These are phyloP conservation scores for Phytophthora sansomeana DNA, from an alignment of 352 stramenopile genomes.

Conservation along the genomic window DNA sequence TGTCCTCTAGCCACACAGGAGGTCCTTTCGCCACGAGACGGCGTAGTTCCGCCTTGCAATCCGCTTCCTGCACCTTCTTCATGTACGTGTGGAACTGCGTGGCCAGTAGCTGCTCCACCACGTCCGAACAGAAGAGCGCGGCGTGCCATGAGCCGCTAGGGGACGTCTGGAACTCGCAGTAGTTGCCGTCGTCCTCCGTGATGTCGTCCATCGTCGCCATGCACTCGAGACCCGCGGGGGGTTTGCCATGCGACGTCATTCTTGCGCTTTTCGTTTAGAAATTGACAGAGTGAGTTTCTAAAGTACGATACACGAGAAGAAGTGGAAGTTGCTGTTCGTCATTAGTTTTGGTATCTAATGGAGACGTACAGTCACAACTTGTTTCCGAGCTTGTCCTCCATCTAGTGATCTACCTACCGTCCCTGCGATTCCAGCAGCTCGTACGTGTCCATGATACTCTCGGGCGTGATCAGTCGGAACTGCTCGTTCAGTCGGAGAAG, in stretches of 20 bases:
- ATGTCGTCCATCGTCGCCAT: slow-evolving; percentile 97
- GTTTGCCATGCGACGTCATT: slow-evolving; percentile 75
- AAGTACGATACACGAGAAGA: no score
- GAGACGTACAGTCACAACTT: not conserved
- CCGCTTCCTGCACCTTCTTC: slow-evolving; percentile 92
- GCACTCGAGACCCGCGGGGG: slow-evolving; percentile 90
- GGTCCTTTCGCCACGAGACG: slow-evolving; percentile 92
- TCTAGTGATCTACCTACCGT: slow-evolving; percentile 8
- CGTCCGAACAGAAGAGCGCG: slow-evolving; percentile 73
- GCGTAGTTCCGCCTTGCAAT: slow-evolving; percentile 95
- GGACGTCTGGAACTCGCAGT: slow-evolving; percentile 93
- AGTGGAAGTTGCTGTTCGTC: no score
- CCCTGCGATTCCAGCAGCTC: slow-evolving; percentile 51
- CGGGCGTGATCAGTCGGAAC: slow-evolving; percentile 92
- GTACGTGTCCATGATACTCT: slow-evolving; percentile 92
- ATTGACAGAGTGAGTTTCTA: no score
- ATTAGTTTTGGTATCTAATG: not conserved
- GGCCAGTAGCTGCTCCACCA: slow-evolving; percentile 85
- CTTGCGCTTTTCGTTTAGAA: no score
- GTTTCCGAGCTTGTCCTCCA: not conserved
- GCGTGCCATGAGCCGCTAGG: slow-evolving; percentile 92
- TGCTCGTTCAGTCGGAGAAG: slow-evolving; percentile 89
- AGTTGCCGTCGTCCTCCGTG: slow-evolving; percentile 88
- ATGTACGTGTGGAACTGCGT: slow-evolving; percentile 95
- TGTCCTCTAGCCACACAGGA: slow-evolving; percentile 94